These are phyloP conservation scores for Xylaria sp. DNA, from an alignment of 2,329 filamentous ascomycete genomes.

Conservation along the genomic window DNA sequence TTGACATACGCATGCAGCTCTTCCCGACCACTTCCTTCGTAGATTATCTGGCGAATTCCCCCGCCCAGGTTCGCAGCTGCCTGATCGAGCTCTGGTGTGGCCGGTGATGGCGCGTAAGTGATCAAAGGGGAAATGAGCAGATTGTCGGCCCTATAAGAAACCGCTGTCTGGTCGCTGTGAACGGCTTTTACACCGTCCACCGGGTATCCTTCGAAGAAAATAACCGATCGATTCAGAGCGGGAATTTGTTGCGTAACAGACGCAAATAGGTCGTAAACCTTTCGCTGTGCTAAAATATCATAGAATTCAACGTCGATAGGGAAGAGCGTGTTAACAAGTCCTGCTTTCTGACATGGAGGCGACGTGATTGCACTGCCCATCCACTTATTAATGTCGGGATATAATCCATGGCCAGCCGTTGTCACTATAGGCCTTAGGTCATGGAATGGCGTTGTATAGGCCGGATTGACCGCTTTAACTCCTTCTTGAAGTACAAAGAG, in stretches of 20 bases:
- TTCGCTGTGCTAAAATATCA: conserved; percentile 44
- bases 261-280: conserved; percentile 47
- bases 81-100: conserved; percentile 31
- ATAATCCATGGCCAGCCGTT: conserved; percentile 10
- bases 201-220: conserved; percentile 36
- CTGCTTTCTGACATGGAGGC: conserved; percentile 25
- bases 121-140: conserved; percentile 37
- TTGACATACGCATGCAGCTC: conserved; percentile 42
- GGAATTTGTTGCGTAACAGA: conserved; percentile 40
- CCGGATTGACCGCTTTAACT: conserved; percentile 19
- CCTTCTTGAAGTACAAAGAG: conserved; percentile 34
- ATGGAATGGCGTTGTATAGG: conserved; percentile 26
- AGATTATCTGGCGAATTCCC: conserved; percentile 35
- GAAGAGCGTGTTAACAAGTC: conserved; percentile 31
- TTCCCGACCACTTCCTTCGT: conserved; percentile 27
- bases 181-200: conserved; percentile 30
- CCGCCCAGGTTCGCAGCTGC: conserved; percentile 39
- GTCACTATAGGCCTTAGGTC: conserved; percentile 19
- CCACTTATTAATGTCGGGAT: conserved; percentile 26
- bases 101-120: conserved; percentile 35
- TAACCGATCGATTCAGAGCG: conserved; percentile 36
- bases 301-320: conserved; percentile 36
- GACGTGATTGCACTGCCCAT: conserved; percentile 6
- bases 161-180: conserved; percentile 26
- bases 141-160: conserved; percentile 25